Percentiles rank a stretch among this genome's conserved stretches.
Evolutionary conservation across 1,284 basidiomycete genomes (phyloP).

Genomic region (Pseudozyma flocculosa): DNA sequence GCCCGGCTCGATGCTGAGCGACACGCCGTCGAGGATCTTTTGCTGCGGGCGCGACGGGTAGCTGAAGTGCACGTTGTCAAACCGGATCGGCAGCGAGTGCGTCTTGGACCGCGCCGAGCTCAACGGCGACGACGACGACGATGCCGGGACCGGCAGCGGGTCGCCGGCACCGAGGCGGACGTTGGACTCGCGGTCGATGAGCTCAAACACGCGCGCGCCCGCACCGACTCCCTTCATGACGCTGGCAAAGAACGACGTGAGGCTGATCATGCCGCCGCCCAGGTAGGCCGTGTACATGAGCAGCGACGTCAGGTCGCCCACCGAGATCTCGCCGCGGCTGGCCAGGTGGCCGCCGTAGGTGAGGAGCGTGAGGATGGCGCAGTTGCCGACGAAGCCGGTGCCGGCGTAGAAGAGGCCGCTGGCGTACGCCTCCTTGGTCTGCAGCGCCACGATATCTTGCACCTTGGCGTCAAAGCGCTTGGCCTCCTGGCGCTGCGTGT

Average conservation of each 20-base stretch:
- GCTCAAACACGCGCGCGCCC: slow-evolving; percentile 85
- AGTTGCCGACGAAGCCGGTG: slow-evolving; percentile 91
- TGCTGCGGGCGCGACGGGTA: slow-evolving; percentile 58
- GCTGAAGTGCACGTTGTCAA: slow-evolving; percentile 59
- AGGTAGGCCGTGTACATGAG: slow-evolving; percentile 91
- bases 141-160: slow-evolving; percentile 8
- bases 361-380: slow-evolving; percentile 82
- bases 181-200: slow-evolving; percentile 68
- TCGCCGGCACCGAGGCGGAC: slow-evolving; percentile 41
- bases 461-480: slow-evolving; percentile 65
- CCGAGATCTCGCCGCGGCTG: slow-evolving; percentile 76
- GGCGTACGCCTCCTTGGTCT: slow-evolving; percentile 83
- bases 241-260: slow-evolving; percentile 60
- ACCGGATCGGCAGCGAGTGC: slow-evolving; percentile 49
- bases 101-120: neutral
- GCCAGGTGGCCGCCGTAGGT: slow-evolving; percentile 94
- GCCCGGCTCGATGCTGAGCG: slow-evolving; percentile 55
- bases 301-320: slow-evolving; percentile 65
- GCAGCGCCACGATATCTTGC: slow-evolving; percentile 71
- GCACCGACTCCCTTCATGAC: slow-evolving; percentile 79
- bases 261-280: slow-evolving; percentile 64
- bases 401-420: slow-evolving; percentile 83
- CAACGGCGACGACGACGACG: neutral
- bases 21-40: slow-evolving; percentile 58
- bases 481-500: slow-evolving; percentile 72